Evolutionary conservation across 148 eudicot genomes (phyloP), one percentile per base, ranked within the genome.

Genomic region (Nepenthes gracilis): DNA sequence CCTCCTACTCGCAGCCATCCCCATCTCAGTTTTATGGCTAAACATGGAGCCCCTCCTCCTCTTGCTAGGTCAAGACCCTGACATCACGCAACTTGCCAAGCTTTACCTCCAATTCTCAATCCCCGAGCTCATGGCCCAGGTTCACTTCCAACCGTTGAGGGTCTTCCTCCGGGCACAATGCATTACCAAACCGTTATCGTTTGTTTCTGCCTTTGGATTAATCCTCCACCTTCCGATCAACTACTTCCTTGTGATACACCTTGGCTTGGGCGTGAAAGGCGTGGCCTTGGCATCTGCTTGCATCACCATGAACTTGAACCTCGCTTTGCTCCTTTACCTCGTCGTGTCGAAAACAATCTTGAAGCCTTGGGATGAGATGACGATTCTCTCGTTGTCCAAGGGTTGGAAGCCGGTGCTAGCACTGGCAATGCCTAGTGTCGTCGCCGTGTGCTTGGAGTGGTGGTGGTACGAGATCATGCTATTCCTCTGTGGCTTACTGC

Each of bases 401-500:
- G 98, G 95, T 1, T 93, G 98, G 98, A 63, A 71, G 50, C 75
- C 78, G 0, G 65, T 93, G 60, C 70, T 93, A 4, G 63, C 78
- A 48, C 59, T 93, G 2, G 91, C 96, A 0, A 11, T 88, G 6
- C 98, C 98, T 0, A 85, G 95, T 55, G 67, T 80, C 0, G 69
- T 76, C 23, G 75, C 90, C 0, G 91, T 86, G 1, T 93, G 98
- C 60, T 67, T 93, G 37, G 98, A 93, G n/a, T 93, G 98, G 98
- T 93, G 98, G 98, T 93, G 94, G 90, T 93, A 88, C 35, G 98
- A 93, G 55, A 86, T 88, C 57, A 81, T 93, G 70, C 55, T 93
- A 11, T 79, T 93, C 60, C 71, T 88, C 1, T 85, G 96, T n/a
- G 98, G 98, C 0, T 69, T 88, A 36, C 53, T 93, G 6, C 54